Conservation (phyloP, 768 basidiomycete genomes). For the Auricularia heimuer region DNA sequence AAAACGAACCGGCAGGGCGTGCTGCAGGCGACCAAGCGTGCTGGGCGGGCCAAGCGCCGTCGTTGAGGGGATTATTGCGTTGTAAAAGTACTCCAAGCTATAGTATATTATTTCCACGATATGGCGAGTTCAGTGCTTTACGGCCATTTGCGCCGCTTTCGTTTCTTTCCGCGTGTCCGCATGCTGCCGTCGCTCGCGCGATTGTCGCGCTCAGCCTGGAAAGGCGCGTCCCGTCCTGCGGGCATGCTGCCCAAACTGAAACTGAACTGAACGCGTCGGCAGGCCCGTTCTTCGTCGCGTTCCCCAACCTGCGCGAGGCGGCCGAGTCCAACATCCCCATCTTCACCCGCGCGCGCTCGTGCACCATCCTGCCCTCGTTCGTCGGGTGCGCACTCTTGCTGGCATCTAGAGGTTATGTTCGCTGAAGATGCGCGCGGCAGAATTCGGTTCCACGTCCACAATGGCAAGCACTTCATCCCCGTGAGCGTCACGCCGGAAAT, state of each 20-base stretch:
- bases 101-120: background rate
- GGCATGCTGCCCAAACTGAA: background rate
- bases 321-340: slow-evolving; percentile 76
- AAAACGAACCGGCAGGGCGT: slow-evolving; percentile 58
- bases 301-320: slow-evolving; percentile 78
- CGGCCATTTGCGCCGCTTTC: background rate
- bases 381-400: slow-evolving; percentile 58
- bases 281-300: slow-evolving; percentile 95
- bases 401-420: background rate
- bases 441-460: slow-evolving; percentile 85
- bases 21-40: slow-evolving; percentile 48
- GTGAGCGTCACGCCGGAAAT: slow-evolving; percentile 89
- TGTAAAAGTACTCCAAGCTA: background rate
- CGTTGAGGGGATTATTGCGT: slow-evolving; percentile 31
- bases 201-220: slow-evolving; percentile 29
- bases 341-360: slow-evolving; percentile 76
- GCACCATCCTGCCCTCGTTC: slow-evolving; percentile 91
- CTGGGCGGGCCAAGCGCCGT: slow-evolving; percentile 62
- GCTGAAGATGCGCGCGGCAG: slow-evolving; percentile 27
- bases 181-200: background rate
- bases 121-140: no score
- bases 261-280: background rate
- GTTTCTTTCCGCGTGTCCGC: background rate
- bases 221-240: slow-evolving; percentile 20
- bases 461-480: slow-evolving; percentile 83